Base-by-base conservation (phyloP, 1,139 yeast species). In the Blastobotrys ciferrii region DNA sequence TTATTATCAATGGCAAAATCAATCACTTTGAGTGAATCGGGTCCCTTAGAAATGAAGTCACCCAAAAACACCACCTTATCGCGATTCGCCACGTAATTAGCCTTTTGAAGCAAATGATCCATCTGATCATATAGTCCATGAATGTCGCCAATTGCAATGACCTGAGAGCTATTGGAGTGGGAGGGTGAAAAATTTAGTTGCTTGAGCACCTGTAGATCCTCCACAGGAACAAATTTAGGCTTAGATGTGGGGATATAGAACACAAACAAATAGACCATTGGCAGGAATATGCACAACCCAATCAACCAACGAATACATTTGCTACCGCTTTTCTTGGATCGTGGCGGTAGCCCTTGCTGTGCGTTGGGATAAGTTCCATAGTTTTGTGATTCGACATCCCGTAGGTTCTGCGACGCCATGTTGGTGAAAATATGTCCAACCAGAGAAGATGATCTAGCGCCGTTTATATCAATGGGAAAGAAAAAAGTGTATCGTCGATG, bases 11-110 rank as follows among this genome's bases (percentile, higher is more conserved):
- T 75, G 39, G 87, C 82, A 58, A 69, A 83, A 51, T 88, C 84
- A 25, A 88, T 64, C 3, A 88, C 87, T 46, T 77, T 79, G 12
- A 78, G 54, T 0, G 95, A 85, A 53, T 85, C 81, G 1, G 87
- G 84, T 0, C 98, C 98, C 64, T 89, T 91, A 49, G 91, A 76
- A 28, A 87, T 74, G 64, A 89, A 87, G 62, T 91, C 98, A 2
- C 98, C 98, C 25, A 89, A 67, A 32, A 89, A 70, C 2, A 87
- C 65, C n/a, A 87, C 69, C 48, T 80, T 78, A 60, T 87, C 95
- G 3, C 60, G 59, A 13, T 68, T 59, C 1, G 62, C 54, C 55
- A 77, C 67, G 61, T 72, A 85, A 4, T 76, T 64, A 32, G 62
- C 60, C 54, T 68, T 61, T 14, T 67, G 58, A 50, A 89, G 66